phyloP scores from a whole-genome alignment of 768 basidiomycete genomes.

The Rhodotorula toruloides region DNA sequence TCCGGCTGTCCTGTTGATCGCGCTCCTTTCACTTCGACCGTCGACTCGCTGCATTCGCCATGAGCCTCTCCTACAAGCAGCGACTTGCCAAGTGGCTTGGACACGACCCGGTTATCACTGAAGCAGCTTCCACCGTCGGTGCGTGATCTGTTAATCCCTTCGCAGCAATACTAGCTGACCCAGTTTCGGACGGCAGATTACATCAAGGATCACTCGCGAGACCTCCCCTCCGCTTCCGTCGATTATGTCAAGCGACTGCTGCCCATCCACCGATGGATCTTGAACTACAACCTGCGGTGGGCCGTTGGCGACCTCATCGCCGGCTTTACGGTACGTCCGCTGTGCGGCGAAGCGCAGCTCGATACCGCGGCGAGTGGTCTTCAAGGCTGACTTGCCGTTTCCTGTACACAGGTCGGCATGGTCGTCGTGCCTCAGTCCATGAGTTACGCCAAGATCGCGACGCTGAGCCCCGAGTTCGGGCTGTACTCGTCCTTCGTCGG shows the following conservation, averaged over 20 bases:
- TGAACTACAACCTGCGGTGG: slow-evolving; percentile 38
- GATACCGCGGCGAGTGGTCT: too few species aligned
- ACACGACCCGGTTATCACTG: slow-evolving; percentile 20
- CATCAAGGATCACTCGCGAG: neutral
- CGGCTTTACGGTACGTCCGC: slow-evolving; percentile 23
- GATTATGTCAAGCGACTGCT: slow-evolving; percentile 17
- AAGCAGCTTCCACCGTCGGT: slow-evolving; percentile 19
- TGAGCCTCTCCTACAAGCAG: neutral
- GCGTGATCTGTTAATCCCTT: neutral
- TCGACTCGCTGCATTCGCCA: neutral
- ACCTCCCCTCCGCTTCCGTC: neutral
- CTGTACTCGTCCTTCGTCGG: slow-evolving; percentile 95
- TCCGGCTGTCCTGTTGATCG: neutral
- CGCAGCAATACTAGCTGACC: neutral
- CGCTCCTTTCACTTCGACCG: neutral
- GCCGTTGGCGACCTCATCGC: slow-evolving; percentile 42
- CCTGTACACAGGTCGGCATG: slow-evolving; percentile 63
- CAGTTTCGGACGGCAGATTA: neutral
- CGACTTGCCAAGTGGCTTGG: slow-evolving; percentile 25
- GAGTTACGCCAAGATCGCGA: slow-evolving; percentile 58
- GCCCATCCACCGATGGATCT: slow-evolving; percentile 33
- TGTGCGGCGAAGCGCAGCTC: too few species aligned
- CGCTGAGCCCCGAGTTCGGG: slow-evolving; percentile 78
- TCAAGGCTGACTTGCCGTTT: too few species aligned
- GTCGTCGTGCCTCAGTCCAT: slow-evolving; percentile 92